These are phyloP conservation scores for Yarrowia porcina DNA, from an alignment of 805 yeast genomes.

Conservation along the genomic window DNA sequence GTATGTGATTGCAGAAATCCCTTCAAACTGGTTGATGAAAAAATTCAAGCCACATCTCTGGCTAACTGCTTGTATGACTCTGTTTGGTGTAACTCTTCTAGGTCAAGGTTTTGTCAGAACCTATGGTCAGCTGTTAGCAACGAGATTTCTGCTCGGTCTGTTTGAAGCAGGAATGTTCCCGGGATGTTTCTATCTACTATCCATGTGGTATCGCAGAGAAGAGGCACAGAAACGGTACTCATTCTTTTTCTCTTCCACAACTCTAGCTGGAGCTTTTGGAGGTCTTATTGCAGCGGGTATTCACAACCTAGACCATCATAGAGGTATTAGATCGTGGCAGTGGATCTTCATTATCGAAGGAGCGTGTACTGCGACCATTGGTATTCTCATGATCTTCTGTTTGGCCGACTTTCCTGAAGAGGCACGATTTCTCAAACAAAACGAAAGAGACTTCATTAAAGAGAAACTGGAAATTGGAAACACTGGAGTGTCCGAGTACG, in stretches of 20 bases:
- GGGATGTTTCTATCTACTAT: slow-evolving; percentile 65
- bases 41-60: slow-evolving; percentile 60
- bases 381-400: slow-evolving; percentile 43
- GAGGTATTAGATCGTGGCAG: slow-evolving; percentile 49
- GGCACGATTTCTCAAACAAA: slow-evolving; percentile 49
- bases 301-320: slow-evolving; percentile 48
- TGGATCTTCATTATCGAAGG: slow-evolving; percentile 57
- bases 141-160: slow-evolving; percentile 63
- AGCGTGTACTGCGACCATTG: slow-evolving; percentile 39
- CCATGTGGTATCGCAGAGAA: slow-evolving; percentile 59
- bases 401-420: slow-evolving; percentile 73
- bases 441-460: slow-evolving; percentile 55
- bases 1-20: slow-evolving; percentile 60
- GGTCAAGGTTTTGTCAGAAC: slow-evolving; percentile 62
- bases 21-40: slow-evolving; percentile 63
- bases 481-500: slow-evolving; percentile 50
- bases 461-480: slow-evolving; percentile 56
- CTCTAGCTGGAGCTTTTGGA: slow-evolving; percentile 72
- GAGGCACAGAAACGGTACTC: slow-evolving; percentile 71
- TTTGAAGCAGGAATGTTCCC: slow-evolving; percentile 74
- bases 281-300: slow-evolving; percentile 66
- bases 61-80: slow-evolving; percentile 55
- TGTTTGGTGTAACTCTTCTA: slow-evolving; percentile 60
- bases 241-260: slow-evolving; percentile 65
- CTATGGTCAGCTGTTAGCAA: slow-evolving; percentile 57